Conservation (phyloP, 495 filamentous ascomycete species). For the Neurospora sp. region DNA sequence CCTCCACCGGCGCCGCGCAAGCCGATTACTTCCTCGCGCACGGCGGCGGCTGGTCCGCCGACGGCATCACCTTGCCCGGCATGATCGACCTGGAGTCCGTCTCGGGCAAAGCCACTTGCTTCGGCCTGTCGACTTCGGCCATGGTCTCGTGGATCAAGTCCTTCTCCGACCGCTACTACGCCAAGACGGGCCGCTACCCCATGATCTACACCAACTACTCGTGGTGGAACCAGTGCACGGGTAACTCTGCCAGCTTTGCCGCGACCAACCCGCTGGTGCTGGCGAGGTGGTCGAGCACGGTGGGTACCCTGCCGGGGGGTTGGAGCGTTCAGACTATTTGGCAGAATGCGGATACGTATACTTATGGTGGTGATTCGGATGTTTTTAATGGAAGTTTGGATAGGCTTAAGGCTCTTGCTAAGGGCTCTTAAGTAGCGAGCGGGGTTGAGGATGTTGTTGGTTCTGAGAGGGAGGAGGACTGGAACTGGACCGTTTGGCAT, state of each 20-base stretch:
- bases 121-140: slow-evolving; percentile 37
- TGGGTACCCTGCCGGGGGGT: slow-evolving; percentile 46
- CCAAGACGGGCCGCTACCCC: slow-evolving; percentile 42
- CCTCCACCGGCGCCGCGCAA: slow-evolving; percentile 40
- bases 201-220: slow-evolving; percentile 51
- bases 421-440: not conserved
- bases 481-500: not conserved
- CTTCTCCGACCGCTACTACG: slow-evolving; percentile 48
- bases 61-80: slow-evolving; percentile 54
- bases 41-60: slow-evolving; percentile 52
- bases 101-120: slow-evolving; percentile 37
- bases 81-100: slow-evolving; percentile 57
- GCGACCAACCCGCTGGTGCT: slow-evolving; percentile 46
- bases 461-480: not conserved
- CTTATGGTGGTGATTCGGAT: slow-evolving; percentile 43
- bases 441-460: not conserved
- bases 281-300: slow-evolving; percentile 38
- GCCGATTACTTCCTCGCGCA: slow-evolving; percentile 50
- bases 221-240: slow-evolving; percentile 56
- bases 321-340: slow-evolving; percentile 53
- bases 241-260: slow-evolving; percentile 42
- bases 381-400: slow-evolving; percentile 33
- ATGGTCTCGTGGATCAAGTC: slow-evolving; percentile 53
- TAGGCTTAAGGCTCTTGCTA: not conserved
- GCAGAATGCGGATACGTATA: slow-evolving; percentile 42